These are phyloP conservation scores for Macrotyloma uniflorum DNA, from an alignment of 306 rosid genomes.

Conservation along the genomic window DNA sequence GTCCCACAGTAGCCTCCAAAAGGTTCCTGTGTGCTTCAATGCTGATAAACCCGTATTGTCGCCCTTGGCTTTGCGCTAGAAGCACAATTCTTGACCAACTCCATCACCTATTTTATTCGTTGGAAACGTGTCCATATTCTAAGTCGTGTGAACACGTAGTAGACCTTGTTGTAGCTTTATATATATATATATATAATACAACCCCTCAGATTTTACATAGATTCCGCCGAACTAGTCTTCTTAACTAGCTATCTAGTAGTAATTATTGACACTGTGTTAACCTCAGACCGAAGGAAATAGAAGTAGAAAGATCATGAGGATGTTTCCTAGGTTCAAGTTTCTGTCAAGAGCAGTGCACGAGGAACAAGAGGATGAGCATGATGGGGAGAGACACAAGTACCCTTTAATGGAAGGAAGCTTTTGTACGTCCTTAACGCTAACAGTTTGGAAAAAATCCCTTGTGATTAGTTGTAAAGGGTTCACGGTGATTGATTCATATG, in stretches of 20 bases:
- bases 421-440: slow-evolving; percentile 59
- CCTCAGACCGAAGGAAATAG: not conserved
- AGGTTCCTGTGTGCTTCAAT: slow-evolving; percentile 19
- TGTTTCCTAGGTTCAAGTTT: slow-evolving; percentile 59
- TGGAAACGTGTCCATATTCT: slow-evolving; percentile 2
- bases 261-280: not conserved
- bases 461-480: slow-evolving; percentile 72
- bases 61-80: not conserved
- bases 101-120: slow-evolving; percentile 7
- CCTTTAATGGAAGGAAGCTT: slow-evolving; percentile 27
- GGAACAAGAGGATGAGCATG: slow-evolving; percentile 35
- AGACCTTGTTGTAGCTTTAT: not conserved
- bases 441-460: slow-evolving; percentile 87
- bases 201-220: not conserved
- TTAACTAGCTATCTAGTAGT: not conserved
- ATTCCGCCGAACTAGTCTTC: not conserved
- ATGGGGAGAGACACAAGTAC: slow-evolving; percentile 28
- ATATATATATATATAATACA: not conserved
- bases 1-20: slow-evolving; percentile 16
- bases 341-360: slow-evolving; percentile 70
- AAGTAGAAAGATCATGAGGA: slow-evolving; percentile 34
- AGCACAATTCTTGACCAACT: slow-evolving; percentile 21
- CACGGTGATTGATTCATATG: slow-evolving; percentile 76
- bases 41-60: not conserved
- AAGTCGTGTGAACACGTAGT: slow-evolving; percentile 19